Evolutionary conservation across 2,329 filamentous ascomycete species (phyloP).

Genomic region (Xylaria sp.): DNA sequence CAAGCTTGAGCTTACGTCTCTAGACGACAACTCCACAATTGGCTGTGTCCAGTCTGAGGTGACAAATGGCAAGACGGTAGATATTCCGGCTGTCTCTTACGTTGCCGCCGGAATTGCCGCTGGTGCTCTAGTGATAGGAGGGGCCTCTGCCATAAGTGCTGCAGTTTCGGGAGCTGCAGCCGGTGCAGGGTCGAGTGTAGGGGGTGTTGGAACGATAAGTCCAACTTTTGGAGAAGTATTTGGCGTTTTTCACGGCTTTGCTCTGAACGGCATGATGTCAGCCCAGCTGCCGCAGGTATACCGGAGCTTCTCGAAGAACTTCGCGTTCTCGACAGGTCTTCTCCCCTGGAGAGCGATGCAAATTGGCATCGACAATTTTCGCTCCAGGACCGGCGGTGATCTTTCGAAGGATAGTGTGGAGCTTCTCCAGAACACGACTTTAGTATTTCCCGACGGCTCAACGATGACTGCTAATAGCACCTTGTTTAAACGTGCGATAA

Average conservation of each 20-base stretch:
- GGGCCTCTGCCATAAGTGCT: constrained; percentile 70
- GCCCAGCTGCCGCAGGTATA: constrained; percentile 88
- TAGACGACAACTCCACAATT: constrained; percentile 65
- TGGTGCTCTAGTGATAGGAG: constrained; percentile 77
- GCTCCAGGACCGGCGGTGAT: constrained; percentile 81
- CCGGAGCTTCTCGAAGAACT: constrained; percentile 88
- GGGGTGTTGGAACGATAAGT: constrained; percentile 69
- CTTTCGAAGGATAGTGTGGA: constrained; percentile 78
- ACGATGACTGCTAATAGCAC: constrained; percentile 50
- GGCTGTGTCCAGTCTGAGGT: constrained; percentile 85
- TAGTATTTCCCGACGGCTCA: constrained; percentile 70
- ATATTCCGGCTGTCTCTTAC: constrained; percentile 78
- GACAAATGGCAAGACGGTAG: constrained; percentile 84
- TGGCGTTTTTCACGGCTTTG: constrained; percentile 90
- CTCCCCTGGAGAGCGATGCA: constrained; percentile 85
- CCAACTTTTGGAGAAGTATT: constrained; percentile 87
- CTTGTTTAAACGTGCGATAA: constrained; percentile 61
- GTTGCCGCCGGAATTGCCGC: constrained; percentile 83
- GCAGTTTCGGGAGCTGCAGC: constrained; percentile 62
- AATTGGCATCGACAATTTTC: constrained; percentile 81
- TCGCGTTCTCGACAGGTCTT: constrained; percentile 86
- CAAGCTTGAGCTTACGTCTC: constrained; percentile 73
- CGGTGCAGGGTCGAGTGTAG: constrained; percentile 58
- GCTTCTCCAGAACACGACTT: constrained; percentile 75
- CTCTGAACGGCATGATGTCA: constrained; percentile 95